Percentiles rank a stretch among this genome's conserved stretches.
phyloP scores from a whole-genome alignment of 78 protist species.

The Goniomonas avonlea region DNA sequence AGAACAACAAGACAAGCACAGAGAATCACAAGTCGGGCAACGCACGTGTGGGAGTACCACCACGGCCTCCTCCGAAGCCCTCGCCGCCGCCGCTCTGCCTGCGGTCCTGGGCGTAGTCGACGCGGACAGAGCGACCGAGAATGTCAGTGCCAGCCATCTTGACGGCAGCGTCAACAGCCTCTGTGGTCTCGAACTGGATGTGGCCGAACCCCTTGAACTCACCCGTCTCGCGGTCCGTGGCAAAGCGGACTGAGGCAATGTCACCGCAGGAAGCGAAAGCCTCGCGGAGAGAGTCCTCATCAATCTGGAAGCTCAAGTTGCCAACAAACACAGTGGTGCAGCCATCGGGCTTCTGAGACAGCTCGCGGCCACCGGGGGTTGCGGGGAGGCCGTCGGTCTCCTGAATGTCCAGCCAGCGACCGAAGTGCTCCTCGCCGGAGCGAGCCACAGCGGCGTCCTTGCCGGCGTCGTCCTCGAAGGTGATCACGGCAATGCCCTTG shows the following conservation, averaged over 20 bases:
- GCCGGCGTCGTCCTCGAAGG: neutral
- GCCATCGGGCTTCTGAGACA: neutral
- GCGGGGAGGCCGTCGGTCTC: neutral
- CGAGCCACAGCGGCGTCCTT: neutral
- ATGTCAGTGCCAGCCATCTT: neutral
- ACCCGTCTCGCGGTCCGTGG: constrained; percentile 34
- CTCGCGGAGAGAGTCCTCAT: constrained; percentile 15
- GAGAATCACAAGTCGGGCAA: no score
- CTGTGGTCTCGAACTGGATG: neutral
- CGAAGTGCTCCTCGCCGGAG: neutral
- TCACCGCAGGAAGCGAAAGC: constrained; percentile 11
- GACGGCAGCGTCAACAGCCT: neutral
- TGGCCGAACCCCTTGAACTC: constrained; percentile 34
- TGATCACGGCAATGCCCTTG: neutral
- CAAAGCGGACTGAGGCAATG: neutral
- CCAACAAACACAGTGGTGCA: constrained; percentile 18
- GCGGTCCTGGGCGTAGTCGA: constrained; percentile 11
- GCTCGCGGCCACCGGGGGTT: neutral
- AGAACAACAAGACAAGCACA: no score
- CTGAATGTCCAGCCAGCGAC: constrained; percentile 3
- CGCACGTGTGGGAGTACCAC: no score
- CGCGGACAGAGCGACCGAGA: constrained; percentile 11
- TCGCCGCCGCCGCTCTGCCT: neutral
- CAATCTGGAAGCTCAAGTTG: constrained; percentile 2
- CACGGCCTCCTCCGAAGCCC: neutral